Conservation (phyloP, 2,329 filamentous ascomycete species). For the Ceratocystis colombiana region DNA sequence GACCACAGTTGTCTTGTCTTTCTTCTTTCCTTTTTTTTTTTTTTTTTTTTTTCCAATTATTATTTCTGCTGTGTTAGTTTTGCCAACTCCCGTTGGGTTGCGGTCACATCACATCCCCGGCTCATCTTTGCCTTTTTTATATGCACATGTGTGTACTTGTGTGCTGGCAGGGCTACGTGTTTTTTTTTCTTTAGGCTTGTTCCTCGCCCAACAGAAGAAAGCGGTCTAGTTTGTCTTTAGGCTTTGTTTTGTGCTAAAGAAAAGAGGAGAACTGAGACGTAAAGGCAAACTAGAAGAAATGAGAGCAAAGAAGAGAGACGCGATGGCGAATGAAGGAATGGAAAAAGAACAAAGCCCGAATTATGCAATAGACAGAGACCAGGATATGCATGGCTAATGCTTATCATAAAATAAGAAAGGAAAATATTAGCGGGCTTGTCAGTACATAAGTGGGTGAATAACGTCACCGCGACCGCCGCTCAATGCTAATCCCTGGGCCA, state of each 20-base stretch:
- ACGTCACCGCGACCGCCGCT: no score
- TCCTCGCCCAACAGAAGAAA: neutral
- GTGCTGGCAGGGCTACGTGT: constrained; percentile 9
- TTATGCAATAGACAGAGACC: neutral
- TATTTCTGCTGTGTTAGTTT: no score
- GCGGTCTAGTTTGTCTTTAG: no score
- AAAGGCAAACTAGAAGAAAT: neutral
- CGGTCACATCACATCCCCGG: neutral
- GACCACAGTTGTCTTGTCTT: neutral
- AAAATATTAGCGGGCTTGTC: no score
- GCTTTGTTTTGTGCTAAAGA: no score
- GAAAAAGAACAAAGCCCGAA: neutral
- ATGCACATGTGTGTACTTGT: constrained; percentile 1
- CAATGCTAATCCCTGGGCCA: neutral
- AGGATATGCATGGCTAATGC: neutral
- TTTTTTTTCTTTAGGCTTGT: neutral
- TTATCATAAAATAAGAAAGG: neutral
- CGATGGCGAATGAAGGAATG: neutral
- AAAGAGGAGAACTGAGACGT: no score
- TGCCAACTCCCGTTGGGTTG: neutral
- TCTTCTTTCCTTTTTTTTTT: no score
- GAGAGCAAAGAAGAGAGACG: neutral
- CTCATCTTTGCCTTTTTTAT: neutral
- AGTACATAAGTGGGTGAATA: no score
- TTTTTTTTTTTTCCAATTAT: no score